Base-by-base conservation (phyloP, 805 yeast genomes). In the Yarrowia osloensis region DNA sequence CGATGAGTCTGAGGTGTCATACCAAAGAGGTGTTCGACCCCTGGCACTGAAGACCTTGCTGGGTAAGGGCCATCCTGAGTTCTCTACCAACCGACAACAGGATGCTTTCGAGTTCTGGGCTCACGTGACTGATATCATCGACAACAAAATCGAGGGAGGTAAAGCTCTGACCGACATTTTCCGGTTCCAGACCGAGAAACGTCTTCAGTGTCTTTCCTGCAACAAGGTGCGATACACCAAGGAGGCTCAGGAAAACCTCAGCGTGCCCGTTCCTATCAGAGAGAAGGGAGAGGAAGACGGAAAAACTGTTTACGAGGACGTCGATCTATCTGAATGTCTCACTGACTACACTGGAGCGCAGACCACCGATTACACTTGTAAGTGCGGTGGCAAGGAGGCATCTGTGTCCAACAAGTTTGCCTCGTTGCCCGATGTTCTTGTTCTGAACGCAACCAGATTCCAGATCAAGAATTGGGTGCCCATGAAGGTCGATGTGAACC, bases 91-190 rank as follows among this genome's bases (percentile, higher is more conserved):
- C 82, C 85, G 87, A 71, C 99, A 95, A 75, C 99, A 95, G 76
- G 99, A 95, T 79, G 95, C 98, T 0, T 89, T 87, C 80, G 99
- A 95, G 76, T 95, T 92, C 74, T 84, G 92, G 77, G 77, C 85
- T 5, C 89, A 86, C 74, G 76, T 94, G 9, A 73, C 87, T 31
- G 89, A 88, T 67, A 82, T 85, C 69, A 76, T 92, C 29, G 93
- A 72, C 1, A 67, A 69, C 35, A 67, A 65, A 28, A 67, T 63
- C 13, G 68, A 68, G 8, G 68, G 55, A 8, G 28, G 39, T 13
- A 70, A 70, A 0, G 78, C 79, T 29, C 86, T 91, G 0, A 83
- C 85, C 67, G 81, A 83, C 62, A 71, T 81, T 17, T 86, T 94
- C 73, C 86, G 86, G 71, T 94, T 88, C 74, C 80, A 85, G 19